A percentile compares a stretch with the other conserved stretches of the same genome.
These are phyloP conservation scores for Neurospora hispaniola DNA, from an alignment of 495 filamentous ascomycete species.

Conservation along the genomic window DNA sequence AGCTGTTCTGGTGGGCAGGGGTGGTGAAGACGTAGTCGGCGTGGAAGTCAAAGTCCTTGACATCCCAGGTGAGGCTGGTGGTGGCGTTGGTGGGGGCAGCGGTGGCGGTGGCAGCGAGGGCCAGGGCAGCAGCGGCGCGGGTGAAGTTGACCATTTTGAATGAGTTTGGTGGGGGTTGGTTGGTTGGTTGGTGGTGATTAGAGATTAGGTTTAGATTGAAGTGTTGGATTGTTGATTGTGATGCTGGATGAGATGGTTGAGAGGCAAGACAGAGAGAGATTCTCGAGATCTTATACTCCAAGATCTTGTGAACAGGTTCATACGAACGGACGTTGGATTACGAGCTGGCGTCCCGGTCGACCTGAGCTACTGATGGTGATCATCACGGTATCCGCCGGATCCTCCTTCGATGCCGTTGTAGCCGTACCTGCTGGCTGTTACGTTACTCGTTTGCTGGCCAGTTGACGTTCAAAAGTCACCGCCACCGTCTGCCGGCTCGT, in stretches of 20 bases:
- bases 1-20: conserved; percentile 8
- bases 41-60: conserved; percentile 5
- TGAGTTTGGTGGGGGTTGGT: background rate
- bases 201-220: background rate
- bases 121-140: background rate
- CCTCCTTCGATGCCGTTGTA: background rate
- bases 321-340: background rate
- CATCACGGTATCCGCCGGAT: background rate
- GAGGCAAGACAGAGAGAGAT: background rate
- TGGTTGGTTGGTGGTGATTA: background rate
- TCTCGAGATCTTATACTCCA: background rate
- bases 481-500: background rate
- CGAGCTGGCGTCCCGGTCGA: background rate
- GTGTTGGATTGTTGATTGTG: background rate
- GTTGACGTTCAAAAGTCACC: background rate
- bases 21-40: conserved; percentile 6
- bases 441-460: background rate
- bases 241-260: background rate
- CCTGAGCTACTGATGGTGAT: background rate
- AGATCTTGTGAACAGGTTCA: background rate
- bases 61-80: background rate
- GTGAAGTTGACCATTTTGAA: background rate
- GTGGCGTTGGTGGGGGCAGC: background rate
- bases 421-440: background rate
- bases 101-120: background rate